Evolutionary conservation across 2,329 filamentous ascomycete species (phyloP), one percentile per base, ranked within the genome.

Genomic region (Verticillium nonalfalfae): DNA sequence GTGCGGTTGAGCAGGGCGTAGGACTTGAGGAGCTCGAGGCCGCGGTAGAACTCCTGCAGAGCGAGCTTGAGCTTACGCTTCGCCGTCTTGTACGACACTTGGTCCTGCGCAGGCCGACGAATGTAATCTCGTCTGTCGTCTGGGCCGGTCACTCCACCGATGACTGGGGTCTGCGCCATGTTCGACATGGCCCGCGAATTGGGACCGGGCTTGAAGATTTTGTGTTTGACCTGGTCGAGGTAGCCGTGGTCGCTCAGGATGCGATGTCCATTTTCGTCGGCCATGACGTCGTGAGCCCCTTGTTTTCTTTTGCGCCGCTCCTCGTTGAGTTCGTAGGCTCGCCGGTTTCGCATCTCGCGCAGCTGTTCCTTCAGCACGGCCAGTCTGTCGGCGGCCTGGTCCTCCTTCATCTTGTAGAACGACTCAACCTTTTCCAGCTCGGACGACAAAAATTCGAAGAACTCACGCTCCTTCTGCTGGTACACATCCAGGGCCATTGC

Each of bases 31-130:
- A 98, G 79, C 72, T 99, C 95, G 14, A 99, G 81, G 0, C 91
- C 90, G 21, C 94, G 89, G 72, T 99, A 98, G 72, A 93, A 97
- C 73, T 98, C 95, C 69, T 96, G 90, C 58, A 98, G 75, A 0
- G 95, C 95, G 57, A 91, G 78, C 75, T 98, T 98, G 61, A 99
- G 81, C 76, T 97, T 97, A 63, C 90, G 84, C 76, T 97, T 98
- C 1, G 95, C 95, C 2, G 88, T 88, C 33, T 90, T 85, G 75
- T 98, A 97, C 0, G 97, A 90, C 45, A 87, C 85, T 36, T 89
- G 79, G 45, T 80, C 73, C 1, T 74, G 67, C 9, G 69, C 69
- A 0, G 81, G 78, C 15, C 76, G 76, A n/a, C 81, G 79, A 59
- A 78, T 79, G 62, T 85, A 86, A 69, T 85, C 81, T 63, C 79